Base-by-base conservation (phyloP, 352 stramenopile genomes). In the Globisporangium orthogonon region DNA sequence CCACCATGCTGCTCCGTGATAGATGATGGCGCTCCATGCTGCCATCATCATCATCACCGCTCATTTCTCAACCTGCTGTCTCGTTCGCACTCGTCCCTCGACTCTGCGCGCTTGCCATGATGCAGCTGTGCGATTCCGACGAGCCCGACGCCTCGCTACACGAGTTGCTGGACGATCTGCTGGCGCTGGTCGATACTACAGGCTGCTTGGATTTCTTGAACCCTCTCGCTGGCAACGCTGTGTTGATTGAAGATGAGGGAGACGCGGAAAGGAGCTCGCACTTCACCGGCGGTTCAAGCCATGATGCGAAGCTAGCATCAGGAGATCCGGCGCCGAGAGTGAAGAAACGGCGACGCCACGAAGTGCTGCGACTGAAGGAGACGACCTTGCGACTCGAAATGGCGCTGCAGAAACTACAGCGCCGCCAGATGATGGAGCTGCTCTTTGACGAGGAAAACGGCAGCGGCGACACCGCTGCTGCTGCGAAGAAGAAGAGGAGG, bases 401-500 rank as follows among this genome's bases (percentile, higher is more conserved):
- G 2, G 41, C 50, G 29, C 41, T 58, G 29, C 3, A 11, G 3
- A 5, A 4, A 6, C 52, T 58, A 7, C 18, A 51, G 29, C 17
- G 15, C 0, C 29, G 41, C 7, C 40, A 51, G n/a, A 29, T 43
- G 28, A 39, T 23, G 28, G 50, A 56, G 15, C 10, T 15, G 35
- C 14, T 15, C 6, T 33, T 33, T 4, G 23, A 33, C 4, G 7
- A 23, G 23, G 23, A 23, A 23, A 23, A 9, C 6, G 37, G 14
- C 7, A 18, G 18, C 14, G 18, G 29, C 2, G 50, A 56, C 11
- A 28, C 2, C 14, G 30, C 15, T 4, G 10, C 4, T 23, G 10
- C 30, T 1, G 14, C 69, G 0, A 77, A 65, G 71, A 63, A 73
- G 44, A 58, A 62, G 3, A 73, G 72, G 15, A n/a, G 41, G 41